Base-by-base conservation (phyloP, 768 basidiomycete species). In the Tephrocybe sp. region DNA sequence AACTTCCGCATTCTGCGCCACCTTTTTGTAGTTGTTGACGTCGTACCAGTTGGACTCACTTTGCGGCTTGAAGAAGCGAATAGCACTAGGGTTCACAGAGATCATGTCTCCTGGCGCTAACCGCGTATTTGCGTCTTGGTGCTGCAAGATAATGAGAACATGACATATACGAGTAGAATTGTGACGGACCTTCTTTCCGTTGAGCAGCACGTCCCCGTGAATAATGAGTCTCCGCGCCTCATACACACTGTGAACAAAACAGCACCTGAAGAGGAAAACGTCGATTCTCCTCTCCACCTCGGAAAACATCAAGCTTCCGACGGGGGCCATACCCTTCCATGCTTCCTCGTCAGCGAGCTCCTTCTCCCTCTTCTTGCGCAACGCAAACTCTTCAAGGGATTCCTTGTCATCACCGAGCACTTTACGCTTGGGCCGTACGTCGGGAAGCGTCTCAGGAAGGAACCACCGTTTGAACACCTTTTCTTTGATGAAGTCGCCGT, bases 251-350 rank as follows among this genome's bases (percentile, higher is more conserved):
- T 83, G 80, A 24, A 86, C 87, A 57, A 98, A 86, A 64, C 95
- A 96, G 48, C 82, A 81, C 40, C 95, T 75, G 70, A 98, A 98
- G 42, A 98, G 70, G 64, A 98, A 82, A 37, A 92, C 86, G 61
- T 99, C 97, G 65, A 99, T 79, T 66, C 97, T 68, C 63, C 94
- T 78, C 75, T 99, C 97, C n/a, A 98, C 79, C 68, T 98, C 92
- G 0, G 82, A 67, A 66, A 95, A 90, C 90, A 98, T 95, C 79
- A 99, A 80, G 65, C 90, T 93, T 42, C 91, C 92, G 13, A 98
- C 88, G 5, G 97, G 97, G 15, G 93, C 87, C 58, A 90, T 78
- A 1, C 82, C 86, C 57, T 83, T 80, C 54, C 64, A 63, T 53
- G 76, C 70, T 59, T 84, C 80, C 55, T 82, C 77, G 59, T 73